These are phyloP conservation scores for Suhomyces faveliae DNA, from an alignment of 805 yeast genomes.

Conservation along the genomic window DNA sequence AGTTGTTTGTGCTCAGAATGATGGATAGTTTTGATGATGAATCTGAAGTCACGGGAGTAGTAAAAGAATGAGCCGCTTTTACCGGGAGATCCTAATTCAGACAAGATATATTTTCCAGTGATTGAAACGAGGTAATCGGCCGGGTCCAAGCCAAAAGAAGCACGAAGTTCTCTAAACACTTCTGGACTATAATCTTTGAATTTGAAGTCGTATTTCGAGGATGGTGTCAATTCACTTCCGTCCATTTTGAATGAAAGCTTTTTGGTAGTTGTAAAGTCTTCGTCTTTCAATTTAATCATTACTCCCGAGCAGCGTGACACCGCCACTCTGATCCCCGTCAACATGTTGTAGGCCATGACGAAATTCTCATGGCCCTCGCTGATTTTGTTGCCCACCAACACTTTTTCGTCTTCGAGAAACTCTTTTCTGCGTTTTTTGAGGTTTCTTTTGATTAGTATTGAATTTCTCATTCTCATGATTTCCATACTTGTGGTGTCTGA, in stretches of 20 bases:
- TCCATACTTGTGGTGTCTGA: conserved; percentile 38
- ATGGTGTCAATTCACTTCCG: conserved; percentile 88
- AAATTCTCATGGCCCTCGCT: conserved; percentile 92
- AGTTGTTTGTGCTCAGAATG: conserved; percentile 88
- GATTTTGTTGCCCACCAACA: conserved; percentile 75
- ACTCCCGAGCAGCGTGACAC: conserved; percentile 89
- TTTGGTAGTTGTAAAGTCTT: conserved; percentile 69
- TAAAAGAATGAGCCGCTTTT: conserved; percentile 96
- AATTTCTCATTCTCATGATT: conserved; percentile 49
- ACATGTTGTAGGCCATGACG: conserved; percentile 93
- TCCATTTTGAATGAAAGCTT: conserved; percentile 83
- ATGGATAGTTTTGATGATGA: conserved; percentile 93
- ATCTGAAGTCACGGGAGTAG: conserved; percentile 89
- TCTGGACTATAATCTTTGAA: conserved; percentile 95
- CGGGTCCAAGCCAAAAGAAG: conserved; percentile 83
- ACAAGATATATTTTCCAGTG: conserved; percentile 87
- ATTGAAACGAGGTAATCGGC: conserved; percentile 92
- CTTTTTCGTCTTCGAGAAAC: conserved; percentile 51
- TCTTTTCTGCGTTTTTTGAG: conserved; percentile 41
- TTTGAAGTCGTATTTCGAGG: conserved; percentile 92
- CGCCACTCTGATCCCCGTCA: conserved; percentile 93
- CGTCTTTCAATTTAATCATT: conserved; percentile 66
- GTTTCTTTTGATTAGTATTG: conserved; percentile 44
- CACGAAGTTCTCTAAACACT: conserved; percentile 83
- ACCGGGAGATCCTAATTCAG: conserved; percentile 94